These are phyloP conservation scores for Simplicillium aogashimaense DNA, from an alignment of 2,329 filamentous ascomycete genomes.

Conservation along the genomic window DNA sequence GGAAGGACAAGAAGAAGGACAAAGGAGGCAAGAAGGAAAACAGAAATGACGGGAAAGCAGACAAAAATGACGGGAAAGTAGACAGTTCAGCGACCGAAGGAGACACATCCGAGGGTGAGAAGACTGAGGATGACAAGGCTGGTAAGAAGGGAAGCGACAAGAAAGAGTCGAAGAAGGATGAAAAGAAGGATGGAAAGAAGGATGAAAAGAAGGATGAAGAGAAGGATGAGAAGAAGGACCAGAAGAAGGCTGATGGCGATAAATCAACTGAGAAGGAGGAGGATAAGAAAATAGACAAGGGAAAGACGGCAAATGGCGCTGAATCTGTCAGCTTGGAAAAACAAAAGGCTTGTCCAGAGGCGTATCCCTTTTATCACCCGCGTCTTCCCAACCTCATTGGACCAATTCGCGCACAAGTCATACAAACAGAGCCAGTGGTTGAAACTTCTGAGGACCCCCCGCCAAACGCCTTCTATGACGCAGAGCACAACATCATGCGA, in stretches of 20 bases:
- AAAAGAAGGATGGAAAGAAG: slow-evolving; percentile 1
- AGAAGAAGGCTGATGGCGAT: slow-evolving; percentile 1
- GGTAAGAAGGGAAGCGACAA: slow-evolving; percentile 1
- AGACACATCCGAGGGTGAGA: slow-evolving; percentile 3
- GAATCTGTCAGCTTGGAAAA: slow-evolving; percentile 3
- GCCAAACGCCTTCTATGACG: slow-evolving; percentile 51
- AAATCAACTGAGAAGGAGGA: slow-evolving; percentile 3
- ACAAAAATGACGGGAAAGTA: background rate
- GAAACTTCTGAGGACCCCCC: slow-evolving; percentile 41
- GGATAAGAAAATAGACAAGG: background rate
- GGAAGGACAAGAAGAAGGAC: slow-evolving; percentile 5
- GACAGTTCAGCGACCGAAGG: slow-evolving; percentile 2
- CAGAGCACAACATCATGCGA: slow-evolving; percentile 38
- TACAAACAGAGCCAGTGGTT: slow-evolving; percentile 46
- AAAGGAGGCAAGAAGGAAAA: background rate
- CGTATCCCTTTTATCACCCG: slow-evolving; percentile 17
- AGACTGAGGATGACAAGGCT: slow-evolving; percentile 1
- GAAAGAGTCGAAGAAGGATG: background rate
- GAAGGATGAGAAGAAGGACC: background rate
- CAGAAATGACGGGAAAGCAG: background rate
- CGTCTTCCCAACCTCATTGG: slow-evolving; percentile 34
- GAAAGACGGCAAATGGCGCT: background rate
- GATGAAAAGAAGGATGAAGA: background rate
- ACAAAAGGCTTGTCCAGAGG: slow-evolving; percentile 16
- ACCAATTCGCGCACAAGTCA: slow-evolving; percentile 35